A percentile compares a stretch with the other conserved stretches of the same genome.
Evolutionary conservation across 805 yeast species (phyloP).

Genomic region (Nakazawaea siamensis): DNA sequence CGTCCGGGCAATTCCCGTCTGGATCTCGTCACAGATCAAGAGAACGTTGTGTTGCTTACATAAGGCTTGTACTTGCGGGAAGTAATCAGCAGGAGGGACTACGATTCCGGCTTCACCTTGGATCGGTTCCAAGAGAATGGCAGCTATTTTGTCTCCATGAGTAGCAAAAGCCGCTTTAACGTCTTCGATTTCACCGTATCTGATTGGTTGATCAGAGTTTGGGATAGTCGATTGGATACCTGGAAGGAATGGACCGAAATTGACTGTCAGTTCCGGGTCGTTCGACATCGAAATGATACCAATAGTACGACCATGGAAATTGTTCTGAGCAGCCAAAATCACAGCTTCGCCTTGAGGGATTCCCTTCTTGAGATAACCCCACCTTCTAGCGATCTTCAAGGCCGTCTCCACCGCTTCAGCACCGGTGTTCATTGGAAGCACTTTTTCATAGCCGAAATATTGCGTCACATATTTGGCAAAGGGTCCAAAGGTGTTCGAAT

Average conservation of each 20-base stretch:
- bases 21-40: slow-evolving; percentile 93
- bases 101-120: slow-evolving; percentile 99
- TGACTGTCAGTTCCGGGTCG: slow-evolving; percentile 83
- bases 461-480: slow-evolving; percentile 86
- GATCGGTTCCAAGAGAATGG: slow-evolving; percentile 87
- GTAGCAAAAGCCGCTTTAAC: slow-evolving; percentile 71
- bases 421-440: slow-evolving; percentile 97
- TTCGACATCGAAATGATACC: slow-evolving; percentile 96
- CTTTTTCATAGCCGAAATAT: slow-evolving; percentile 84
- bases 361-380: slow-evolving; percentile 89
- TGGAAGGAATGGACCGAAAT: slow-evolving; percentile 83
- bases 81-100: slow-evolving; percentile 81
- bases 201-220: slow-evolving; percentile 55
- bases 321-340: slow-evolving; percentile 77
- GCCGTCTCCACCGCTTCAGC: slow-evolving; percentile 98
- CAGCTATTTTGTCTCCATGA: slow-evolving; percentile 87
- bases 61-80: slow-evolving; percentile 59
- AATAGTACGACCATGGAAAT: slow-evolving; percentile 94
- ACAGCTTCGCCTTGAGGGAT: slow-evolving; percentile 81
- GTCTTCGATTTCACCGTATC: slow-evolving; percentile 84
- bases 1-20: slow-evolving; percentile 96
- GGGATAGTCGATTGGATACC: slow-evolving; percentile 84
- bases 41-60: slow-evolving; percentile 81
- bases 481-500: slow-evolving; percentile 78
- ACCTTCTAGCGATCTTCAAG: slow-evolving; percentile 87